phyloP scores from a whole-genome alignment of 257 asterid genomes.

The Hygrophila difformis region DNA sequence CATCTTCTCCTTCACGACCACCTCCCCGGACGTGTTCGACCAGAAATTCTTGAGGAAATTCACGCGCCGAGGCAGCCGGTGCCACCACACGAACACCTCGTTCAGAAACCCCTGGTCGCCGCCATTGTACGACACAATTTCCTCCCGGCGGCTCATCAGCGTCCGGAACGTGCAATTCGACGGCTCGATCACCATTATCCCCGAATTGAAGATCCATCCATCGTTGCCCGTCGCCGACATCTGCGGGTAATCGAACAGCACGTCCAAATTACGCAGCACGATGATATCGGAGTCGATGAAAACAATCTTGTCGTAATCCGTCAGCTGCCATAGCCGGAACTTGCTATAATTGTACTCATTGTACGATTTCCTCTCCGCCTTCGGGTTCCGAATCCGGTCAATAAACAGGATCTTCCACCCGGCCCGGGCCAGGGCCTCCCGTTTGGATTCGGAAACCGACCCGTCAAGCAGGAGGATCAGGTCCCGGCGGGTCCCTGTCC shows the following conservation, averaged over 20 bases:
- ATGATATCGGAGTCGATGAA: constrained; percentile 78
- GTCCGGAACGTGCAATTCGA: constrained; percentile 66
- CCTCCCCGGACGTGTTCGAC: constrained; percentile 46
- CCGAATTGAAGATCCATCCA: constrained; percentile 67
- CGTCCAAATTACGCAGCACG: constrained; percentile 51
- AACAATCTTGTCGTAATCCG: constrained; percentile 57
- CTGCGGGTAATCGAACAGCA: constrained; percentile 65
- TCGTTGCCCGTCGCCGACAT: constrained; percentile 79
- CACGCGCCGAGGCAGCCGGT: constrained; percentile 63
- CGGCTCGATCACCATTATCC: constrained; percentile 80
- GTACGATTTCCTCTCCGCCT: constrained; percentile 55
- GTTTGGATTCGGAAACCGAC: constrained; percentile 38
- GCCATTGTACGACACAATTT: constrained; percentile 78
- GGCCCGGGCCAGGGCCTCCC: constrained; percentile 48
- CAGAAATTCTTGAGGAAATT: constrained; percentile 77
- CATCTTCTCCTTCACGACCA: constrained; percentile 45
- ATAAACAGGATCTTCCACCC: constrained; percentile 73
- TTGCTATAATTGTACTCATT: constrained; percentile 86
- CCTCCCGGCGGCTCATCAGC: constrained; percentile 39
- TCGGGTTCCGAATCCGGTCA: constrained; percentile 67
- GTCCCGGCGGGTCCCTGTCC: constrained; percentile 47
- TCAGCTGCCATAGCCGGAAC: constrained; percentile 78
- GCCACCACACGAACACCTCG: constrained; percentile 85
- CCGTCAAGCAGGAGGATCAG: constrained; percentile 67
- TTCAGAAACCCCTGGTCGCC: constrained; percentile 88